Conservation (phyloP, 2,329 filamentous ascomycete genomes). For the Diaporthe ilicicola region DNA sequence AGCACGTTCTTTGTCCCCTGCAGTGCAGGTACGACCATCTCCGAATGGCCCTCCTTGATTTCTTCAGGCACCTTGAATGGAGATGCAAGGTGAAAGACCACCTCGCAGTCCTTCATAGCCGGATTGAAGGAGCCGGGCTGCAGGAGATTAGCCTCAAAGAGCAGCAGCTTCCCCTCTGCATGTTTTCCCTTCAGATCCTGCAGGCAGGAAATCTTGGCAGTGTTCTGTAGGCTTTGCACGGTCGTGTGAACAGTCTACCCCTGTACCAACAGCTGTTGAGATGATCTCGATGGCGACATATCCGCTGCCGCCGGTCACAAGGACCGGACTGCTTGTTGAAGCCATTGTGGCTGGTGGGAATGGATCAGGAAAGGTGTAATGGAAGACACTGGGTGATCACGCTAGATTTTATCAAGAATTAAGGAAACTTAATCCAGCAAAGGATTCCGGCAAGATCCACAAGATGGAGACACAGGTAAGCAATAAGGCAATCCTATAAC, state of each 20-base stretch:
- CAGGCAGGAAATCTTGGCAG: constrained; percentile 28
- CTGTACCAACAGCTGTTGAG: constrained; percentile 27
- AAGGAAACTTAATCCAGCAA: constrained; percentile 11
- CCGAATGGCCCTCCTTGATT: constrained; percentile 39
- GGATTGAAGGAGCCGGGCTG: constrained; percentile 40
- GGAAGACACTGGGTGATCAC: neutral
- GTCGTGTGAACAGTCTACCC: constrained; percentile 34
- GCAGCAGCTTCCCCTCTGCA: constrained; percentile 34
- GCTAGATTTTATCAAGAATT: neutral
- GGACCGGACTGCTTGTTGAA: constrained; percentile 33
- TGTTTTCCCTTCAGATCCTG: constrained; percentile 29
- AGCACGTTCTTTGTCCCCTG: constrained; percentile 40
- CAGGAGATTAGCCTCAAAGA: constrained; percentile 44
- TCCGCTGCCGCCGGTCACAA: constrained; percentile 69
- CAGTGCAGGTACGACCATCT: constrained; percentile 41
- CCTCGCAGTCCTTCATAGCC: constrained; percentile 41
- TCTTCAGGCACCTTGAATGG: constrained; percentile 42
- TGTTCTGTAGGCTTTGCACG: constrained; percentile 30
- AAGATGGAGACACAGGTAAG: constrained; percentile 12
- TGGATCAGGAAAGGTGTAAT: neutral
- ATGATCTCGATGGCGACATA: constrained; percentile 66
- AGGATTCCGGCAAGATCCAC: constrained; percentile 15
- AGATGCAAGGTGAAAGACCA: constrained; percentile 46
- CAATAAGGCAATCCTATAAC: neutral
- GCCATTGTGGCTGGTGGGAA: neutral